These are phyloP conservation scores for Ophiostoma piceae DNA, from an alignment of 2,329 filamentous ascomycete genomes.

Conservation along the genomic window DNA sequence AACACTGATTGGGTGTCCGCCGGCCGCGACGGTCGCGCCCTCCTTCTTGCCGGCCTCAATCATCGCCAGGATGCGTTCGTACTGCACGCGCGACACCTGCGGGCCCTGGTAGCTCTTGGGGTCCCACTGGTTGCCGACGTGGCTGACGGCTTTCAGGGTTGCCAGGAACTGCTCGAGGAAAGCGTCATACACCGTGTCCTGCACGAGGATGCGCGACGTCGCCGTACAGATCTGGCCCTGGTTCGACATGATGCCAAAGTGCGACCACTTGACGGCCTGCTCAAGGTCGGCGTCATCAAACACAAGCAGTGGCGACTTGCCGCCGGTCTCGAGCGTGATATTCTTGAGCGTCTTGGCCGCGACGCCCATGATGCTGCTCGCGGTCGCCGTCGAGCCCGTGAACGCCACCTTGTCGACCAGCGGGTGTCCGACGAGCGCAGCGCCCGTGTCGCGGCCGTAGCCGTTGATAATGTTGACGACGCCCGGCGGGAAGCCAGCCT, in stretches of 20 bases:
- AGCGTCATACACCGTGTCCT: constrained; percentile 50
- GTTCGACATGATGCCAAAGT: constrained; percentile 56
- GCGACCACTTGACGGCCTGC: constrained; percentile 52
- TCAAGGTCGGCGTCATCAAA: constrained; percentile 58
- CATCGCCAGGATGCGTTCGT: constrained; percentile 57
- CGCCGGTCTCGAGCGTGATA: constrained; percentile 54
- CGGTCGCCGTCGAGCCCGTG: constrained; percentile 64
- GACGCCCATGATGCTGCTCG: constrained; percentile 61
- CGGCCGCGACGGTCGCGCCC: constrained; percentile 52
- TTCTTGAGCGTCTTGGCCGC: constrained; percentile 57
- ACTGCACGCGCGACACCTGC: constrained; percentile 57
- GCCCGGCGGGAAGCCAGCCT: constrained; percentile 69
- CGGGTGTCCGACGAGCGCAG: constrained; percentile 58
- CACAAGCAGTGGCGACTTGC: constrained; percentile 54
- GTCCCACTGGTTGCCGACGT: constrained; percentile 57
- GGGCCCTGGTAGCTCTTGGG: constrained; percentile 49
- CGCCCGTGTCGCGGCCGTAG: constrained; percentile 59
- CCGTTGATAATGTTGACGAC: constrained; percentile 69
- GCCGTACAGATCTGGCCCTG: constrained; percentile 71
- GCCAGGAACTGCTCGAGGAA: constrained; percentile 55
- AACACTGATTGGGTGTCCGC: constrained; percentile 37
- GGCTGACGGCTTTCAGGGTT: constrained; percentile 36
- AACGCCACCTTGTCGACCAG: constrained; percentile 68
- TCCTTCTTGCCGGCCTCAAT: constrained; percentile 52
- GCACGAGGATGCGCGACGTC: constrained; percentile 65